Conservation (phyloP, 441 rosid species). For the Geranium incanum region DNA sequence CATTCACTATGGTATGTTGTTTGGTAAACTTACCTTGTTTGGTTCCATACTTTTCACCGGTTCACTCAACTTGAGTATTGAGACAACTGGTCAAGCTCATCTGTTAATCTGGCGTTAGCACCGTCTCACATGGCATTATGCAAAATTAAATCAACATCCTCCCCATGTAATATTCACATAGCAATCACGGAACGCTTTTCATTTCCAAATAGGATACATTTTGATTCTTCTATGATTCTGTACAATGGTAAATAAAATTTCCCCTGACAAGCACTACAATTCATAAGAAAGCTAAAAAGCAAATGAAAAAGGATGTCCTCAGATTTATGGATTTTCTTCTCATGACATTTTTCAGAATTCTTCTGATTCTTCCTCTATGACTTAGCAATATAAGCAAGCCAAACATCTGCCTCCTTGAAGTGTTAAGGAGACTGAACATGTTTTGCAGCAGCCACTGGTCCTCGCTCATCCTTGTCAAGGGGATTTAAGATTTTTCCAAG, state of each 20-base stretch:
- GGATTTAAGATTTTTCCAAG: constrained; percentile 37
- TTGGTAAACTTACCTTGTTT: not conserved
- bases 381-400: not conserved
- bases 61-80: not conserved
- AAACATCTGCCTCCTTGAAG: constrained; percentile 5
- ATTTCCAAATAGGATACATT: not conserved
- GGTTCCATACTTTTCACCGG: not conserved
- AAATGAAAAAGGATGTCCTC: not conserved
- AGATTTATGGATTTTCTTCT: not conserved
- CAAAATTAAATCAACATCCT: not conserved
- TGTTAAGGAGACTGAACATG: not conserved
- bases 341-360: not conserved
- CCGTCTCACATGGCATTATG: not conserved
- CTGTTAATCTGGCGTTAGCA: not conserved
- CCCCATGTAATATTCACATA: not conserved
- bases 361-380: not conserved
- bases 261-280: not conserved
- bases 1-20: not conserved
- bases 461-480: constrained; percentile 25
- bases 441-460: not conserved
- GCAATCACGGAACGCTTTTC: not conserved
- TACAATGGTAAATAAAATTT: constrained; percentile 13
- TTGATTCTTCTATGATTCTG: constrained; percentile 15
- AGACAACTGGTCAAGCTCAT: constrained; percentile 5
- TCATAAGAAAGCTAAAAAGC: not conserved